These are phyloP conservation scores for Gamarada debralockiae DNA, from an alignment of 495 filamentous ascomycete species.

Conservation along the genomic window DNA sequence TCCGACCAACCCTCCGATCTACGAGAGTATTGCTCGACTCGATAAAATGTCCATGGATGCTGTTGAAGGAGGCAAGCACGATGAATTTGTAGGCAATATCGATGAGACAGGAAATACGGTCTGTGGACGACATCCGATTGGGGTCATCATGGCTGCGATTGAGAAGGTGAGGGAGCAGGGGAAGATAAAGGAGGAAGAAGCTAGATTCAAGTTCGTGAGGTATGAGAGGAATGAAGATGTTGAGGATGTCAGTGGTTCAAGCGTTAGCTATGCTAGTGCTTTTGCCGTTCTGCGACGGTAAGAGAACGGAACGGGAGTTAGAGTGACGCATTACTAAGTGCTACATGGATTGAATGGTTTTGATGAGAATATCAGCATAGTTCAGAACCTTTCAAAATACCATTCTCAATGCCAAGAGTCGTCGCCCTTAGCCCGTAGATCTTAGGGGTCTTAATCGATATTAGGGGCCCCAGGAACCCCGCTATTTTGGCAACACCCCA, in stretches of 20 bases:
- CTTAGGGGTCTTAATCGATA: too few relatives aligned
- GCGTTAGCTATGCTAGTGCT: slow-evolving; percentile 90
- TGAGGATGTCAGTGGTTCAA: slow-evolving; percentile 68
- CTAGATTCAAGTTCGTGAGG: slow-evolving; percentile 74
- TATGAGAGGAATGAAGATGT: slow-evolving; percentile 89
- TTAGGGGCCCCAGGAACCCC: too few relatives aligned
- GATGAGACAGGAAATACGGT: slow-evolving; percentile 83
- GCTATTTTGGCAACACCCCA: too few relatives aligned
- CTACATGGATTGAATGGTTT: too few relatives aligned
- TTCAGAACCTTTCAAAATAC: too few relatives aligned
- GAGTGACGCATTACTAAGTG: too few relatives aligned
- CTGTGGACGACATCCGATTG: slow-evolving; percentile 93
- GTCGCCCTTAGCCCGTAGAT: too few relatives aligned
- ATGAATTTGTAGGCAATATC: slow-evolving; percentile 63
- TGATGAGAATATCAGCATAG: too few relatives aligned
- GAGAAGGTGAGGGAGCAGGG: slow-evolving; percentile 47
- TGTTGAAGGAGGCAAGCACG: slow-evolving; percentile 68
- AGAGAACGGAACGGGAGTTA: too few relatives aligned
- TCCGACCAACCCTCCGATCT: slow-evolving; percentile 56
- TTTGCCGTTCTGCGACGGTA: slow-evolving; percentile 53
- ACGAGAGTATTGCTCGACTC: slow-evolving; percentile 80
- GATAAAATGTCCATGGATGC: slow-evolving; percentile 82
- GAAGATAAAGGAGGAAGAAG: slow-evolving; percentile 22
- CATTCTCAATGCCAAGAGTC: too few relatives aligned
- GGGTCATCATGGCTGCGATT: slow-evolving; percentile 85